Evolutionary conservation across 2,329 filamentous ascomycete species (phyloP), one percentile per base, ranked within the genome.

Genomic region (Ophiostoma perfectum): DNA sequence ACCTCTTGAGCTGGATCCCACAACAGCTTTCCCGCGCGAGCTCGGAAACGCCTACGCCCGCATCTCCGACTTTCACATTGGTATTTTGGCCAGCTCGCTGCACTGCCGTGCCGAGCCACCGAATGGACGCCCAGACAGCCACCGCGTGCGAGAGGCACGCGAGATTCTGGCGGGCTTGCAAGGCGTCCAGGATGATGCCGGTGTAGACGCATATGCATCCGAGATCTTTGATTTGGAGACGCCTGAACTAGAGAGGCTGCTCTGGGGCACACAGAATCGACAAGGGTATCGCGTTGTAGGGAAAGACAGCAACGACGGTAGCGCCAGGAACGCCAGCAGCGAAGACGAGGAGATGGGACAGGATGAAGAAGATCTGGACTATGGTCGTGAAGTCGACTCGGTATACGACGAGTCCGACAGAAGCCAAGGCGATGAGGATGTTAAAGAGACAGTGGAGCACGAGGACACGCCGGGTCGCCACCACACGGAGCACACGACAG

Each of bases 21-120:
- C 75, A 6, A 72, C 77, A 14, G 76, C 76, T 60, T 71, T 75
- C 41, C 67, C 76, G 5, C 73, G 75, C 9, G 69, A 39, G 38
- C 66, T 71, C 47, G 69, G 67, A 55, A 62, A 67, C 18, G 69
- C 65, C 36, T 85, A 83, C 72, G 74, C 78, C 2, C 77, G 75
- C 63, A 84, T 87, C 69, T 77, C 82, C n/a, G 76, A 80, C 16
- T 82, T 82, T 69, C 81, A 83, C 66, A 79, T 86, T 11, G 80
- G 83, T 65, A 75, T 86, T 27, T 78, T 86, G 2, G 83, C 83
- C 7, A 80, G 82, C 60, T 78, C 79, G 27, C 78, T 86, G n/a
- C 82, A 83, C 70, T 86, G 82, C 70, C 80, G 80, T 42, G 75
- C 81, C 18, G 74, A 78, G 11, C 75, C 76, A 12, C 73, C 75